phyloP scores from a whole-genome alignment of 1,284 basidiomycete species.

The Cutaneotrichosporon cyanovorans region DNA sequence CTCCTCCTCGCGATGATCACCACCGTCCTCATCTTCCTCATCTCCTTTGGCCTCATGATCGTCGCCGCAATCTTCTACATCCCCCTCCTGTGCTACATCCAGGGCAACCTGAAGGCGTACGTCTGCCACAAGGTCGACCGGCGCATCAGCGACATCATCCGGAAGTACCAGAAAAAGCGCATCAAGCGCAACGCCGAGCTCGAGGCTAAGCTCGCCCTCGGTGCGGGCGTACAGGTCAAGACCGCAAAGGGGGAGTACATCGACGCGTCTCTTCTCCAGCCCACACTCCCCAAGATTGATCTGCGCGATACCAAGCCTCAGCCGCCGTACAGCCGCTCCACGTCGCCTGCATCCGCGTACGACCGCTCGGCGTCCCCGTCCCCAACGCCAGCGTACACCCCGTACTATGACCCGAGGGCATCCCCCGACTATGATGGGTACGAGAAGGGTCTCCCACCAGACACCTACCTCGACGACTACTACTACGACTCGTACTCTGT shows the following conservation, averaged over 20 bases:
- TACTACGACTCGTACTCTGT: background rate
- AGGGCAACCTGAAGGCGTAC: constrained; percentile 95
- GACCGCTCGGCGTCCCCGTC: background rate
- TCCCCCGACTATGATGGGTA: background rate
- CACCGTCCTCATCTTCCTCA: constrained; percentile 79
- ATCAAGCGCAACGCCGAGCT: constrained; percentile 70
- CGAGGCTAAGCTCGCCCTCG: constrained; percentile 87
- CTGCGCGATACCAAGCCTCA: constrained; percentile 39
- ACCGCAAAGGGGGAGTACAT: constrained; percentile 85
- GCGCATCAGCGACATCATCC: constrained; percentile 90
- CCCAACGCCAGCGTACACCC: background rate
- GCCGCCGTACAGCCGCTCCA: background rate
- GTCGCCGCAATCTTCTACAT: constrained; percentile 82
- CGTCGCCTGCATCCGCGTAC: background rate
- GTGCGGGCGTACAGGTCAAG: constrained; percentile 63
- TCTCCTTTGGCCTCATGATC: constrained; percentile 72
- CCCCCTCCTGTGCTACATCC: constrained; percentile 87
- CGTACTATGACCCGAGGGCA: background rate
- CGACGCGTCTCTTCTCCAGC: constrained; percentile 59
- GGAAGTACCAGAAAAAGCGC: constrained; percentile 80
- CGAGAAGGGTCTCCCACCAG: no score
- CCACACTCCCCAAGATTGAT: constrained; percentile 85
- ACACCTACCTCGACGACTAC: background rate
- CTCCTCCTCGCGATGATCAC: constrained; percentile 83
- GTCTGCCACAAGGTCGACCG: constrained; percentile 99